These are phyloP conservation scores for Colletotrichum camelliae DNA, from an alignment of 2,329 filamentous ascomycete genomes.

Conservation along the genomic window DNA sequence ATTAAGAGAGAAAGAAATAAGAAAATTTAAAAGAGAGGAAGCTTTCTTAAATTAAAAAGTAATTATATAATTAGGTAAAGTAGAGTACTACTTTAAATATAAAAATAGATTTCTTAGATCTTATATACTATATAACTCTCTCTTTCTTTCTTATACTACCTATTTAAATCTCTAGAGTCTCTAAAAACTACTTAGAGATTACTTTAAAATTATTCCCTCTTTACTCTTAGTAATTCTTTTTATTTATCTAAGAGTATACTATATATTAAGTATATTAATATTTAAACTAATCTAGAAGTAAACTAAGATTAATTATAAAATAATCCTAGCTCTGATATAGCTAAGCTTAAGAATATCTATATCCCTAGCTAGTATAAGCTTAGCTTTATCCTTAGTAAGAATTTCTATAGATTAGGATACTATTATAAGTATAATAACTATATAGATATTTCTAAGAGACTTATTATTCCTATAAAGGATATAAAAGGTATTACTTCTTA, in stretches of 20 bases:
- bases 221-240: background rate
- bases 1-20: background rate
- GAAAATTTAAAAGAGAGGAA: background rate
- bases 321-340: background rate
- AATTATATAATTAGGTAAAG: background rate
- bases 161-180: background rate
- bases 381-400: background rate
- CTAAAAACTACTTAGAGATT: background rate
- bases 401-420: background rate
- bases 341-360: background rate
- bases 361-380: background rate
- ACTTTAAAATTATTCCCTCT: background rate
- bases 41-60: background rate
- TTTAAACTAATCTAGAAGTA: background rate
- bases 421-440: background rate
- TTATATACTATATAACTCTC: background rate
- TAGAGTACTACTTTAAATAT: background rate
- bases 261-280: background rate
- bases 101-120: background rate
- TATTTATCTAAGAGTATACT: too few species aligned
- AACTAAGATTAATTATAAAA: background rate
- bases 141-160: background rate
- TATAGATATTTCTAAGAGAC: background rate
- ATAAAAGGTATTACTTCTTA: background rate
- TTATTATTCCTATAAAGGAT: background rate